A percentile compares a stretch with the other conserved stretches of the same genome.
phyloP scores from a whole-genome alignment of 2,329 filamentous ascomycete genomes.

The Epichloe uncinata region DNA sequence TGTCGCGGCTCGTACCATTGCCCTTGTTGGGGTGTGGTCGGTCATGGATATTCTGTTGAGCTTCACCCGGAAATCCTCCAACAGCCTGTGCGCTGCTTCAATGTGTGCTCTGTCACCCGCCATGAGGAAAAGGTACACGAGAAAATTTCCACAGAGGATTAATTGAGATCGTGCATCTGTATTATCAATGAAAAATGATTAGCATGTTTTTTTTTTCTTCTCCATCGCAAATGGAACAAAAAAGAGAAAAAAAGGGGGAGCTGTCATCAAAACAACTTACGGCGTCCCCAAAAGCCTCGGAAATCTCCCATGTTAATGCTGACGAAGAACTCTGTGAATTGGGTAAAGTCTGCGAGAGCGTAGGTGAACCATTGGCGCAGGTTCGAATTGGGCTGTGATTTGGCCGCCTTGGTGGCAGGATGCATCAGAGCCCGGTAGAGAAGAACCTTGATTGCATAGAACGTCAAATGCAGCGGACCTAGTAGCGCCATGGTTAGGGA shows the following conservation, averaged over 20 bases:
- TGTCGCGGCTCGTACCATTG: conserved; percentile 22
- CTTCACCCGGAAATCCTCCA: conserved; percentile 24
- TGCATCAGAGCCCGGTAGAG: conserved; percentile 31
- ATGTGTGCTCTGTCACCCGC: conserved; percentile 23
- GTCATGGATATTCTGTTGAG: conserved; percentile 21
- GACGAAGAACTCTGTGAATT: conserved; percentile 25
- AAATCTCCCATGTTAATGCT: conserved; percentile 22
- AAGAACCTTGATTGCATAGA: conserved; percentile 27
- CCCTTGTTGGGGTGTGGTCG: conserved; percentile 17
- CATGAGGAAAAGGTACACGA: conserved; percentile 33
- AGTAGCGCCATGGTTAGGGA: not conserved
- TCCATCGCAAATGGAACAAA: not conserved
- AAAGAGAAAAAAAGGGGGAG: not conserved
- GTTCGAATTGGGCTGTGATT: conserved; percentile 21
- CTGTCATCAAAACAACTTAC: conserved; percentile 16
- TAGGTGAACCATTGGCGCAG: conserved; percentile 21
- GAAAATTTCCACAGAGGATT: conserved; percentile 33
- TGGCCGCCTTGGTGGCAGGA: conserved; percentile 28
- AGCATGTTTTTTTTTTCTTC: not conserved
- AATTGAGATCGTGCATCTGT: conserved; percentile 27
- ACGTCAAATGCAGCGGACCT: conserved; percentile 28
- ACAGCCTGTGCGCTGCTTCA: conserved; percentile 20
- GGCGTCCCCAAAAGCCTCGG: conserved; percentile 30
- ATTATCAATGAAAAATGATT: not conserved
- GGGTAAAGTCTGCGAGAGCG: conserved; percentile 23